Base-by-base conservation (phyloP, 1,284 basidiomycete genomes). In the Cryptococcus sp. region DNA sequence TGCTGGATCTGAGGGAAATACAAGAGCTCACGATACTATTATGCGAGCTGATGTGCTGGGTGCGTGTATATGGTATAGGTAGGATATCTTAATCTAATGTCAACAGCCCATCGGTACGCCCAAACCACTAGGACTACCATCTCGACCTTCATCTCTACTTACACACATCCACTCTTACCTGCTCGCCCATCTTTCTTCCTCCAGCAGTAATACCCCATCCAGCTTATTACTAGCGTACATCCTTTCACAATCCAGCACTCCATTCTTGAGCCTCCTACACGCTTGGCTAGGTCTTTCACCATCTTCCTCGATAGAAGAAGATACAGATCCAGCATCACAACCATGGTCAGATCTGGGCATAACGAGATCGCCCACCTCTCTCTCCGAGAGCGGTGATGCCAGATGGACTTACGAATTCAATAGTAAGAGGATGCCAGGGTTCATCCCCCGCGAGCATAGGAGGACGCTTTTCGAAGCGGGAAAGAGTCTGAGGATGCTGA, bases 331-430 rank as follows among this genome's bases (percentile, higher is more conserved):
- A 2, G 49, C 50, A 3, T 55, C 60, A 0, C 73, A 76, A 55
- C 72, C 71, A 5, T 76, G 73, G 73, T 47, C 60, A 0, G 73
- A 74, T 52, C 55, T 76, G 5, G 73, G 74, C n/a, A 69, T 73
- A 37, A 70, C 63, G 0, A 63, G 68, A 7, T 58, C 47, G 3
- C 47, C 49, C 0, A 43, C 49, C 5, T 46, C 46, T 0, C 15
- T 42, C 7, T n/a, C 41, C 0, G 44, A 35, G 14, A 60, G 55
- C 4, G 51, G 45, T 32, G 53, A 54, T 4, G 32, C 36, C 0
- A 46, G 53, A 0, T 73, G 67, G 66, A 65, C 68, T 11, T 73
- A 67, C 45, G 54, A 60, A 1, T 72, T 74, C 46, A 65, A 65
- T 0, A 47, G 65, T 0, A 60, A 60, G 23, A 55, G 59, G 14